Percentiles rank a stretch among this genome's conserved stretches.
These are phyloP conservation scores for Fusarium sp. DNA, from an alignment of 2,329 filamentous ascomycete genomes.

Conservation along the genomic window DNA sequence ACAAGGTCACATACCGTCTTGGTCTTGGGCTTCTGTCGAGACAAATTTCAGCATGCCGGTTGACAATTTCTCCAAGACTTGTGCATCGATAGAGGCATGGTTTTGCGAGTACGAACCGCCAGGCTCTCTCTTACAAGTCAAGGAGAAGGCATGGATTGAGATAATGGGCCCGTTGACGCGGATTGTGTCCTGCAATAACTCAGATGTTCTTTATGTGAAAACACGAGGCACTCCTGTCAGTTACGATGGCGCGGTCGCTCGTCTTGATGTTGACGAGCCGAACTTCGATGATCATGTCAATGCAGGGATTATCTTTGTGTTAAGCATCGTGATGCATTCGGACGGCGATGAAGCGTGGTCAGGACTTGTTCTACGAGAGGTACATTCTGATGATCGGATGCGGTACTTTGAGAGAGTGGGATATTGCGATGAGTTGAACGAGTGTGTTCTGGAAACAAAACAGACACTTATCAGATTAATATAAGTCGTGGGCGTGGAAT, in stretches of 20 bases:
- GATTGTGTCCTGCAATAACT: background rate
- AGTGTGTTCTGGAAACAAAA: background rate
- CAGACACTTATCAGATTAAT: accelerated
- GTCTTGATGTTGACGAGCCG: background rate
- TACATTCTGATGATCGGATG: background rate
- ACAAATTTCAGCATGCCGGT: background rate
- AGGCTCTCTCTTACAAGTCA: background rate
- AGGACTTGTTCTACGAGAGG: background rate
- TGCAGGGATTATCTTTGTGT: background rate
- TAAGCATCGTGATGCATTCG: background rate
- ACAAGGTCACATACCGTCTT: background rate
- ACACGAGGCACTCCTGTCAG: background rate
- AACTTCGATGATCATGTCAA: background rate
- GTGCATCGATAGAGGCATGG: background rate
- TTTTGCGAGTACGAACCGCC: background rate
- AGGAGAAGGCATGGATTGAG: background rate
- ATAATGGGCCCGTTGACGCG: background rate
- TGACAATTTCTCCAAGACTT: accelerated
- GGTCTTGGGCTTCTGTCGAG: background rate
- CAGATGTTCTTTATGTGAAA: background rate
- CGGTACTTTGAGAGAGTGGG: background rate
- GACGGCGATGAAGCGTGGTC: background rate
- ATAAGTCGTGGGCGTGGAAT: background rate
- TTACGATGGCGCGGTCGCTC: background rate
- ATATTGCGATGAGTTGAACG: background rate